These are phyloP conservation scores for Dioszegia crocea DNA, from an alignment of 768 basidiomycete genomes.

Conservation along the genomic window DNA sequence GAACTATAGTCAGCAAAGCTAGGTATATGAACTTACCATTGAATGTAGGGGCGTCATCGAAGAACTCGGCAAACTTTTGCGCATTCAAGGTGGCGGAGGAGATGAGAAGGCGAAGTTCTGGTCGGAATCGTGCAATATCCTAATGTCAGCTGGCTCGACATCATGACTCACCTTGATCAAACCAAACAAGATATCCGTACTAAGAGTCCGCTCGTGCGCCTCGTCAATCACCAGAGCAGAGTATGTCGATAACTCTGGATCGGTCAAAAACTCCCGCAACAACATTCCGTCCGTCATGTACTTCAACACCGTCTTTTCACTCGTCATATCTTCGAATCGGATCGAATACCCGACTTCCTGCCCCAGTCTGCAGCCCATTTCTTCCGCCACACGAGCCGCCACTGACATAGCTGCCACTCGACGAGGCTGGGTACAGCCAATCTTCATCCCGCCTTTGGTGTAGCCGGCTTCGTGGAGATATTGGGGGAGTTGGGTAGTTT, in stretches of 20 bases:
- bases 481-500: conserved; percentile 96
- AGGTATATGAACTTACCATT: conserved; percentile 60
- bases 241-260: conserved; percentile 93
- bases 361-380: conserved; percentile 95
- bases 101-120: conserved; percentile 86
- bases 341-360: conserved; percentile 99
- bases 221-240: conserved; percentile 96
- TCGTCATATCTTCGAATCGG: conserved; percentile 98
- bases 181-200: conserved; percentile 97
- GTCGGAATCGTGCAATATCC: conserved; percentile 55
- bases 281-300: conserved; percentile 99
- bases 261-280: conserved; percentile 91
- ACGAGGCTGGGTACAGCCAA: conserved; percentile 96
- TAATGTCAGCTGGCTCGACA: conserved; percentile 12
- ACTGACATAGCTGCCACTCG: conserved; percentile 99
- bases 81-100: conserved; percentile 93
- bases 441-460: conserved; percentile 69
- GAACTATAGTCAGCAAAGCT: conserved; percentile 58
- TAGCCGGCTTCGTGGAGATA: conserved; percentile 98
- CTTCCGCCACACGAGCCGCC: conserved; percentile 96
- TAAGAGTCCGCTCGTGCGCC: conserved; percentile 94
- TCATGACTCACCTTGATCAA: conserved; percentile 81
- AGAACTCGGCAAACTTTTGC: conserved; percentile 96
- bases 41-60: conserved; percentile 92
- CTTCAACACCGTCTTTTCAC: conserved; percentile 96